These are phyloP conservation scores for Serendipita sp. DNA, from an alignment of 768 basidiomycete genomes.

Conservation along the genomic window DNA sequence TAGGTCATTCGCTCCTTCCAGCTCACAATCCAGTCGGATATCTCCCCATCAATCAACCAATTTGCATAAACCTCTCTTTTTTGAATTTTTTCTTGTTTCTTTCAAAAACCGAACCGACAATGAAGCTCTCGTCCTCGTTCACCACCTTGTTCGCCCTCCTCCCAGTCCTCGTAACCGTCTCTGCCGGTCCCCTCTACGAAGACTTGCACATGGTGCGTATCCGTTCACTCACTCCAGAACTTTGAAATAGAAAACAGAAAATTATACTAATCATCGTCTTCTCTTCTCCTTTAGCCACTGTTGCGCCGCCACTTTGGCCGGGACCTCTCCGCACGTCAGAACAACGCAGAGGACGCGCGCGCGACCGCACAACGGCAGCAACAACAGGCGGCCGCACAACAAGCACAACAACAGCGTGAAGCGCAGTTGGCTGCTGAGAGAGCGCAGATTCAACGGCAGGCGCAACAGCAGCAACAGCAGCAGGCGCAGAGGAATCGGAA, in stretches of 20 bases:
- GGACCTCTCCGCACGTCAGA: background rate
- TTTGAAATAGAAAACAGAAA: too few species aligned
- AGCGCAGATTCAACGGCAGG: background rate
- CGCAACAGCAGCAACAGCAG: background rate
- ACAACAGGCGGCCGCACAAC: background rate
- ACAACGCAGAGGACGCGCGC: background rate
- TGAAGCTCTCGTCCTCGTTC: background rate
- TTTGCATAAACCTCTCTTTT: too few species aligned
- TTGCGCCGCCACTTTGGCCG: background rate
- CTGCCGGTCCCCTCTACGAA: background rate
- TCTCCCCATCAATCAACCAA: too few species aligned
- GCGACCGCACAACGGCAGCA: background rate
- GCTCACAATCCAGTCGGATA: background rate
- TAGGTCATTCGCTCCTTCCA: constrained; percentile 7
- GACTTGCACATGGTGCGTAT: background rate
- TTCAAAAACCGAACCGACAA: background rate
- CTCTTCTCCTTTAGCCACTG: background rate
- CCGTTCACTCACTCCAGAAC: background rate
- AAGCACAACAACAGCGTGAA: background rate
- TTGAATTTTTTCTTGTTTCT: too few species aligned
- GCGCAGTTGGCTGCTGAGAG: background rate
- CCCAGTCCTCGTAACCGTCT: background rate
- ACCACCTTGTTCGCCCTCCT: background rate
- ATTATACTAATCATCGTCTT: background rate
- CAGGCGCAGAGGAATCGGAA: background rate